Conservation (phyloP, 208 protist genomes). For the Spongospora subterranea region DNA sequence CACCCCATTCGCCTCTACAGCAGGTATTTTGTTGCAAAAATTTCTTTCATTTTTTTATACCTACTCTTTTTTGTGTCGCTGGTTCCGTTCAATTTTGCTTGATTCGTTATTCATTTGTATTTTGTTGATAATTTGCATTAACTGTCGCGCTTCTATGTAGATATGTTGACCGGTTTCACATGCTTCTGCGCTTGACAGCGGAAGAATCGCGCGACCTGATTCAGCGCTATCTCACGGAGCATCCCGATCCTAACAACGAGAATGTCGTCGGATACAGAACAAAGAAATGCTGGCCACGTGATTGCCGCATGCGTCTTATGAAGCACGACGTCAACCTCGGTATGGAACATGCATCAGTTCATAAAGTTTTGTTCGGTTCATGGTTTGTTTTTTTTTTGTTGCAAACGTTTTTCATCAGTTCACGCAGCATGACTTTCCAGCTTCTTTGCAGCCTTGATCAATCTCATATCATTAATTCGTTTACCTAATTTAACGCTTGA, state of each 20-base stretch:
- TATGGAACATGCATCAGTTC: no score
- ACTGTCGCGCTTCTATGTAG: no score
- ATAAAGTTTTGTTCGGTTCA: no score
- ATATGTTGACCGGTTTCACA: conserved; percentile 96
- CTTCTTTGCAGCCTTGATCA: no score
- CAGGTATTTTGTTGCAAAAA: conserved; percentile 4
- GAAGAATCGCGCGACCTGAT: conserved; percentile 98
- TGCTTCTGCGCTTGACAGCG: conserved; percentile 95
- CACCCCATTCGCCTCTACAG: conserved; percentile 90
- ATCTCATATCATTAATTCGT: no score
- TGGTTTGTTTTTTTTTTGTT: no score
- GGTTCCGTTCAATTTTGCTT: conserved; percentile 47
- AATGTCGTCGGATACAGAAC: conserved; percentile 99
- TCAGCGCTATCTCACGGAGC: conserved; percentile 97
- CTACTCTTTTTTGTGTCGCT: conserved; percentile 18
- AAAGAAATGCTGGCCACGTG: conserved; percentile 98
- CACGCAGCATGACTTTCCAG: no score
- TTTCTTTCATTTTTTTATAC: no score
- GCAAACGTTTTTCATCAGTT: no score
- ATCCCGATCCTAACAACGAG: conserved; percentile 99
- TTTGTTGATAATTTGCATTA: no score
- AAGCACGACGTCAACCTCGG: conserved; percentile 99
- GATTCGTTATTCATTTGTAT: conserved; percentile 78
- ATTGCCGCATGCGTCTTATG: conserved; percentile 99
- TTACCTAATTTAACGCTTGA: no score